Conservation (phyloP, 441 rosid species). For the Brassica balearica region DNA sequence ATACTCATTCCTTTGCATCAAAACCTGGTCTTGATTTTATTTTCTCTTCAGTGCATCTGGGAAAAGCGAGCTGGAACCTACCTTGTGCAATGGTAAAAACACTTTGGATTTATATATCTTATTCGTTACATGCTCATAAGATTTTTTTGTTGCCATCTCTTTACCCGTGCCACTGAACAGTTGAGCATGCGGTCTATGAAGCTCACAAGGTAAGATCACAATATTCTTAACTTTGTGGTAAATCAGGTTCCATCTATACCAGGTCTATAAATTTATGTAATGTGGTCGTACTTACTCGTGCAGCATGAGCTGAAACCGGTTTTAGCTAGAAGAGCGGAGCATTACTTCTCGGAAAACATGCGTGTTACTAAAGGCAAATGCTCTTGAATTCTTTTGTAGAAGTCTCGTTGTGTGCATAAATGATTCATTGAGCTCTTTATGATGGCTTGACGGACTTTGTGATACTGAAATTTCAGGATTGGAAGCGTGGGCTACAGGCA, state of each 20-base stretch:
- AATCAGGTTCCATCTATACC: constrained; percentile 12
- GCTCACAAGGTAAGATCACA: constrained; percentile 69
- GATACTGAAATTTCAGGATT: constrained; percentile 57
- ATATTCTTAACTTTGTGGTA: too few relatives aligned
- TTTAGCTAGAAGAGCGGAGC: constrained; percentile 91
- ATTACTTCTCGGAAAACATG: constrained; percentile 84
- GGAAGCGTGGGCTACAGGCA: constrained; percentile 83
- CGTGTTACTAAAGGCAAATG: constrained; percentile 75
- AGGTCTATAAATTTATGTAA: constrained; percentile 11
- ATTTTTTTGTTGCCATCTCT: constrained; percentile 18
- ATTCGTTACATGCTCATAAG: constrained; percentile 28
- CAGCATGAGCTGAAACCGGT: constrained; percentile 64
- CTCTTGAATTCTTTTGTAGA: constrained; percentile 15
- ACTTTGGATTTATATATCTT: constrained; percentile 25
- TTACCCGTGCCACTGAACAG: constrained; percentile 50
- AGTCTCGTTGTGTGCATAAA: neutral
- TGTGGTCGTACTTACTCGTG: constrained; percentile 25
- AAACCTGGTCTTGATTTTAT: constrained; percentile 8
- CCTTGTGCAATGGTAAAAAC: constrained; percentile 75
- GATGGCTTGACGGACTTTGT: constrained; percentile 10
- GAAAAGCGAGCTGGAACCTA: constrained; percentile 58
- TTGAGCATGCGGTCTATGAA: constrained; percentile 69
- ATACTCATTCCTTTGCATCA: constrained; percentile 15
- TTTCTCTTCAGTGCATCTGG: constrained; percentile 72
- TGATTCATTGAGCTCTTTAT: neutral